Evolutionary conservation across 257 asterid species (phyloP).

Genomic region (Craterostigma plantagineum): DNA sequence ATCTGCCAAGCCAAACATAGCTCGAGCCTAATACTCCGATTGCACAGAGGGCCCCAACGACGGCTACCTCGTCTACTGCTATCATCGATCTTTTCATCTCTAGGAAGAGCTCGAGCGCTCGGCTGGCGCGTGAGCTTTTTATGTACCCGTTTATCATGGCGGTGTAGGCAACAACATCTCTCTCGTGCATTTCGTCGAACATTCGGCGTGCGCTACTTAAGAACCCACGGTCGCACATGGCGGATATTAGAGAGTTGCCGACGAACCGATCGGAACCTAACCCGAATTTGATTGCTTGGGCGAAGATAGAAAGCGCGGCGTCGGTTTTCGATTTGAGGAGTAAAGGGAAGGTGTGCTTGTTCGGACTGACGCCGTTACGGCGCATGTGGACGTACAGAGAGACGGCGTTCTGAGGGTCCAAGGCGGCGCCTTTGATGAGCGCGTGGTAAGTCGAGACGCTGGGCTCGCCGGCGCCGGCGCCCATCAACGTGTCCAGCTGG

Average conservation of each 20-base stretch:
- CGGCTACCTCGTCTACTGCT: conserved; percentile 31
- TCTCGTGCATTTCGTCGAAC: conserved; percentile 28
- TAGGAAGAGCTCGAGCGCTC: conserved; percentile 24
- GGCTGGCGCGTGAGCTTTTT: conserved; percentile 11
- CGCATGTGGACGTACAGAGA: conserved; percentile 19
- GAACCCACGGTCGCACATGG: conserved; percentile 11
- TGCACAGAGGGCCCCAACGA: conserved; percentile 30
- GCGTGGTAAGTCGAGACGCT: conserved; percentile 26
- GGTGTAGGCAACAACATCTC: conserved; percentile 28
- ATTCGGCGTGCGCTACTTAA: conserved; percentile 17
- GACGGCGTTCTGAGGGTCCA: conserved; percentile 16
- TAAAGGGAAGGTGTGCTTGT: conserved; percentile 42
- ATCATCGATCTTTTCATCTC: conserved; percentile 22
- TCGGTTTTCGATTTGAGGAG: conserved; percentile 28
- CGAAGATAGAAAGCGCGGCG: conserved; percentile 19
- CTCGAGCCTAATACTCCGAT: conserved; percentile 18
- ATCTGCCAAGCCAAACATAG: conserved; percentile 26
- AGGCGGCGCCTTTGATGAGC: conserved; percentile 19
- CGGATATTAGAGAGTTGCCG: conserved; percentile 22
- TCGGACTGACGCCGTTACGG: conserved; percentile 18
- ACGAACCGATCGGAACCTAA: conserved; percentile 26
- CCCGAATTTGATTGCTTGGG: conserved; percentile 25
- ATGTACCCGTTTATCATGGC: conserved; percentile 31
- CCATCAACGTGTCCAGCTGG: no score
- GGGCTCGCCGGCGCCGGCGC: conserved; percentile 7